Evolutionary conservation across 1,284 basidiomycete genomes (phyloP).

Genomic region (Naganishia sp.): DNA sequence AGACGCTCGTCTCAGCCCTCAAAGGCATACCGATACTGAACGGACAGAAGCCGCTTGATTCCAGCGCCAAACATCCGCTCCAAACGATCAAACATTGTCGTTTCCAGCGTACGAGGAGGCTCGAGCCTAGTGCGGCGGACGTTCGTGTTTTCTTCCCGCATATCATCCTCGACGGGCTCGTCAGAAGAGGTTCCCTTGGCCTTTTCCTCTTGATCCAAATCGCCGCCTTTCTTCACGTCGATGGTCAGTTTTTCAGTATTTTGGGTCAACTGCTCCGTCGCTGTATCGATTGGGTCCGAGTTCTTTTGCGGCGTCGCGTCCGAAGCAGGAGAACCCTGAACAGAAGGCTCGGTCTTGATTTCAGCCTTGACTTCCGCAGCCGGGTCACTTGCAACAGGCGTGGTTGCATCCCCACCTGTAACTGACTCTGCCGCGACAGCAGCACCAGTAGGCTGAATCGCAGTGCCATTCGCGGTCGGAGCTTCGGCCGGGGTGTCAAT

Average conservation of each 20-base stretch:
- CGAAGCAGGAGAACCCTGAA: no score
- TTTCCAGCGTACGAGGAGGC: constrained; percentile 76
- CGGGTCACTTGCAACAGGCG: not conserved
- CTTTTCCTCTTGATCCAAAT: not conserved
- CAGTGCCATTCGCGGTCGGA: not conserved
- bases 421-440: not conserved
- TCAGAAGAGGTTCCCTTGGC: not conserved
- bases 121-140: constrained; percentile 51
- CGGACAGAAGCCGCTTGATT: constrained; percentile 81
- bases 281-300: no score
- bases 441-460: not conserved
- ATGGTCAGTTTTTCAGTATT: not conserved
- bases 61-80: constrained; percentile 79
- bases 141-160: constrained; percentile 14
- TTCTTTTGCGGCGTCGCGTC: no score
- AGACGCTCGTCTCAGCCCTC: not conserved
- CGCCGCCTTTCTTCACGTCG: not conserved
- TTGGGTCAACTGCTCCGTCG: no score
- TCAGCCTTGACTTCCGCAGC: not conserved
- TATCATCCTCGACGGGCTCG: not conserved
- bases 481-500: no score
- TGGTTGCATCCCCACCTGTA: not conserved
- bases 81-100: constrained; percentile 86
- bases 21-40: constrained; percentile 73
- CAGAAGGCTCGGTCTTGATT: not conserved